A percentile compares a stretch with the other conserved stretches of the same genome.
Evolutionary conservation across 2,329 filamentous ascomycete species (phyloP).

Genomic region (Byssothecium circinans): DNA sequence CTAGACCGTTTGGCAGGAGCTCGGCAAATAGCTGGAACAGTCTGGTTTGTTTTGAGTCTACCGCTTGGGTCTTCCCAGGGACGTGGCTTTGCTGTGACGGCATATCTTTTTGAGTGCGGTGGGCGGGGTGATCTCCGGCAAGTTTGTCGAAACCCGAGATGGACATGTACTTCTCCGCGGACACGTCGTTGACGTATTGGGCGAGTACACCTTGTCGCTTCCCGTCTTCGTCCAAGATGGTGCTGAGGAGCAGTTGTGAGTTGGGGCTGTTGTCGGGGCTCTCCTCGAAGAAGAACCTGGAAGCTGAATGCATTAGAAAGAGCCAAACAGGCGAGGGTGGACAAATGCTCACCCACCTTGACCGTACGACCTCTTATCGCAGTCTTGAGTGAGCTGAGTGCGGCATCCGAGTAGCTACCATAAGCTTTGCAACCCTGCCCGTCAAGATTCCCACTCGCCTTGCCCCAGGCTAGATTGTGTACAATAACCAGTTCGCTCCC

Average conservation of each 20-base stretch:
- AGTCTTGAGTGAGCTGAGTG: constrained; percentile 37
- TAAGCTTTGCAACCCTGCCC: constrained; percentile 41
- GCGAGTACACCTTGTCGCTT: constrained; percentile 36
- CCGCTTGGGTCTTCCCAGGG: background rate
- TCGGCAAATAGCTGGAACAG: constrained; percentile 51
- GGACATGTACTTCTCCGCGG: constrained; percentile 26
- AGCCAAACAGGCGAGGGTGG: constrained; percentile 2
- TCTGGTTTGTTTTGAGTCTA: constrained; percentile 42
- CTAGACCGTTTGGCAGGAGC: constrained; percentile 50
- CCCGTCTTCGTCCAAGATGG: constrained; percentile 35
- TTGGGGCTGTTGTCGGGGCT: constrained; percentile 15
- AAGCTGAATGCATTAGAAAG: constrained; percentile 21
- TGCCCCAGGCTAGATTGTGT: constrained; percentile 48
- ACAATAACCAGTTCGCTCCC: constrained; percentile 41
- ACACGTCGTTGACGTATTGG: constrained; percentile 29
- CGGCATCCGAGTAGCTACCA: constrained; percentile 37
- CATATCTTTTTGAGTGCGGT: constrained; percentile 10
- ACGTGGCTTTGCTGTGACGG: constrained; percentile 9
- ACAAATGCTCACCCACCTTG: constrained; percentile 41
- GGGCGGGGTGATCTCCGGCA: constrained; percentile 12
- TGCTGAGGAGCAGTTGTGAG: constrained; percentile 33
- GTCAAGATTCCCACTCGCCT: constrained; percentile 33
- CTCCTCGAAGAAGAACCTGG: constrained; percentile 29
- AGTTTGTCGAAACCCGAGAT: constrained; percentile 28
- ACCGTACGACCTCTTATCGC: constrained; percentile 39